A percentile compares a stretch with the other conserved stretches of the same genome.
Evolutionary conservation across 208 protist genomes (phyloP).

Genomic region (Herpetomonas tarakana): DNA sequence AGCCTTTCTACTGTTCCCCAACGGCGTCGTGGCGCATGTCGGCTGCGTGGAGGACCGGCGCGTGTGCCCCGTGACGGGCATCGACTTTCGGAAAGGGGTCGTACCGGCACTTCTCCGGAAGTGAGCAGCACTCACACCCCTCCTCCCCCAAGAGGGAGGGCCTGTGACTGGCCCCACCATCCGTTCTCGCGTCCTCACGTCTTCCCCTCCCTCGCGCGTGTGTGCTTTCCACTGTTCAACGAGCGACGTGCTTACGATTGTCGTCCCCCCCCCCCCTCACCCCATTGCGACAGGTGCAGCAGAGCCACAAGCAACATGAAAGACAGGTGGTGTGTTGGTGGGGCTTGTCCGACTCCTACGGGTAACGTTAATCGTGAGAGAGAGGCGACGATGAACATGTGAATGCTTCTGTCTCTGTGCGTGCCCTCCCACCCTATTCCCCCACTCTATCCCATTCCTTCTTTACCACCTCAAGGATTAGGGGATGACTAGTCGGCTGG

Average conservation of each 20-base stretch:
- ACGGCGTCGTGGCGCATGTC: conserved; percentile 62
- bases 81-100: conserved; percentile 25
- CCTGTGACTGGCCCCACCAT: too few species aligned
- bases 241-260: not conserved
- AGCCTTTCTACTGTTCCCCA: conserved; percentile 63
- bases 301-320: too few species aligned
- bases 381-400: too few species aligned
- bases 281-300: too few species aligned
- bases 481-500: conserved; percentile 45
- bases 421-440: not conserved
- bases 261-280: too few species aligned
- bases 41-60: conserved; percentile 49
- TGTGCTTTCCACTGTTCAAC: not conserved
- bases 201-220: not conserved
- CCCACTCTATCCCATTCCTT: not conserved
- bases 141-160: not conserved
- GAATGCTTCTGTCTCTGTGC: not conserved
- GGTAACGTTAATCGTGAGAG: too few species aligned
- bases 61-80: conserved; percentile 37
- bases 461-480: not conserved
- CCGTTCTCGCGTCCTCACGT: too few species aligned
- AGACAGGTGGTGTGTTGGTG: too few species aligned
- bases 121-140: not conserved
- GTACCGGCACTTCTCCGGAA: conserved; percentile 1
- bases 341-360: too few species aligned